Evolutionary conservation across 768 basidiomycete species (phyloP).

Genomic region (Amanita rimosa): DNA sequence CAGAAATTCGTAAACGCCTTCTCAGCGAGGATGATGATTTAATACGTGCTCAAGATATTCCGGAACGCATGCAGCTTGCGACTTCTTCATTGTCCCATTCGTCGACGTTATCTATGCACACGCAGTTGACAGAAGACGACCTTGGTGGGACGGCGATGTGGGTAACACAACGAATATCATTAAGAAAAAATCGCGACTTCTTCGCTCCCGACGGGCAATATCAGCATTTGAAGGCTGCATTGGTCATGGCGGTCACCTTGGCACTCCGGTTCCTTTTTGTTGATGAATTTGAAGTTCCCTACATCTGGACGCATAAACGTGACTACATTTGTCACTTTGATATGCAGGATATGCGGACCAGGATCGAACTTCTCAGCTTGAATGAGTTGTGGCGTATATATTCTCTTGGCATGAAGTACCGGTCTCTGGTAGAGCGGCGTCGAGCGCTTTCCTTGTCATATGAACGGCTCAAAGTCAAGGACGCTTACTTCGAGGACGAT

Average conservation of each 20-base stretch:
- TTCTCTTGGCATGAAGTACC: constrained; percentile 79
- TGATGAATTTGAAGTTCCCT: constrained; percentile 87
- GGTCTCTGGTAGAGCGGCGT: constrained; percentile 72
- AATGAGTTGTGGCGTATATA: constrained; percentile 90
- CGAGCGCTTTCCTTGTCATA: constrained; percentile 54
- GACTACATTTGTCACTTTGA: constrained; percentile 87
- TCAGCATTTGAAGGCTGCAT: constrained; percentile 46
- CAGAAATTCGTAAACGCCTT: constrained; percentile 83
- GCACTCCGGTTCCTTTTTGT: constrained; percentile 77
- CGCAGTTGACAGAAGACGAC: constrained; percentile 59
- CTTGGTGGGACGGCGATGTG: constrained; percentile 76
- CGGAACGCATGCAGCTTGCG: constrained; percentile 91
- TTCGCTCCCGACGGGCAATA: constrained; percentile 55
- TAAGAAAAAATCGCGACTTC: constrained; percentile 59
- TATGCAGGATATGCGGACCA: constrained; percentile 45
- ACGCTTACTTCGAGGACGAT: constrained; percentile 68
- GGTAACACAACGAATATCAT: constrained; percentile 75
- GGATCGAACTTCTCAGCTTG: constrained; percentile 60
- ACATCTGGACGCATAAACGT: constrained; percentile 87
- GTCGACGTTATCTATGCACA: constrained; percentile 48
- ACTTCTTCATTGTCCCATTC: constrained; percentile 71
- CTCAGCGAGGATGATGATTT: constrained; percentile 91
- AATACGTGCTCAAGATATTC: constrained; percentile 82
- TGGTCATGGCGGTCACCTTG: constrained; percentile 71
- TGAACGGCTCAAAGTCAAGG: constrained; percentile 51